Evolutionary conservation across 148 eudicot genomes (phyloP).

Genomic region (Talinum fruticosum): DNA sequence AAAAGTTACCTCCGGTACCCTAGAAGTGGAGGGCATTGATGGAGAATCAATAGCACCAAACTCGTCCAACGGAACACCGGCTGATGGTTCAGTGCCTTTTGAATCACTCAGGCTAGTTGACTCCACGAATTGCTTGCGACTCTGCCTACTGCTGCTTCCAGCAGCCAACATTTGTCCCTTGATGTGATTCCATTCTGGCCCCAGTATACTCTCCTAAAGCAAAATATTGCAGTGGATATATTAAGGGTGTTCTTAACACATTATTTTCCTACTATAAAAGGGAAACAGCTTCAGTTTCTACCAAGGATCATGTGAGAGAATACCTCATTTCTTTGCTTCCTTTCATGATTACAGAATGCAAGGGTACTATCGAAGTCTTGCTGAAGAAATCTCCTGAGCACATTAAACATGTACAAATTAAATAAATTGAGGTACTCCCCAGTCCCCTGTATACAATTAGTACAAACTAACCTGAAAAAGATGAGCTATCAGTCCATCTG

Average conservation of each 20-base stretch:
- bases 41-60: slow-evolving; percentile 70
- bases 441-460: no score
- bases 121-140: slow-evolving; percentile 63
- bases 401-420: background rate
- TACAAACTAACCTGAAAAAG: no score
- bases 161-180: slow-evolving; percentile 57
- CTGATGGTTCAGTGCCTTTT: slow-evolving; percentile 58
- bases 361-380: slow-evolving; percentile 90
- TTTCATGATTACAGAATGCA: slow-evolving; percentile 81
- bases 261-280: background rate
- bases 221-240: background rate
- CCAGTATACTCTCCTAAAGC: slow-evolving; percentile 56
- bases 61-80: slow-evolving; percentile 53
- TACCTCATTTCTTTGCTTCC: slow-evolving; percentile 94
- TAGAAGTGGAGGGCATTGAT: slow-evolving; percentile 54
- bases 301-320: background rate
- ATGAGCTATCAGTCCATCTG: no score
- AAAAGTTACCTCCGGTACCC: slow-evolving; percentile 57
- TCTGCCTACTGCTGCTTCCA: slow-evolving; percentile 57
- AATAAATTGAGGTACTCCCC: background rate
- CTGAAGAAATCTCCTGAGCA: slow-evolving; percentile 75
- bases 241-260: background rate
- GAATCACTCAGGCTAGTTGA: slow-evolving; percentile 55
- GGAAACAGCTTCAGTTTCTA: slow-evolving; percentile 5
- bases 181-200: slow-evolving; percentile 57